Evolutionary conservation across 1,284 basidiomycete genomes (phyloP).

Genomic region (Ganoderma lucidum): DNA sequence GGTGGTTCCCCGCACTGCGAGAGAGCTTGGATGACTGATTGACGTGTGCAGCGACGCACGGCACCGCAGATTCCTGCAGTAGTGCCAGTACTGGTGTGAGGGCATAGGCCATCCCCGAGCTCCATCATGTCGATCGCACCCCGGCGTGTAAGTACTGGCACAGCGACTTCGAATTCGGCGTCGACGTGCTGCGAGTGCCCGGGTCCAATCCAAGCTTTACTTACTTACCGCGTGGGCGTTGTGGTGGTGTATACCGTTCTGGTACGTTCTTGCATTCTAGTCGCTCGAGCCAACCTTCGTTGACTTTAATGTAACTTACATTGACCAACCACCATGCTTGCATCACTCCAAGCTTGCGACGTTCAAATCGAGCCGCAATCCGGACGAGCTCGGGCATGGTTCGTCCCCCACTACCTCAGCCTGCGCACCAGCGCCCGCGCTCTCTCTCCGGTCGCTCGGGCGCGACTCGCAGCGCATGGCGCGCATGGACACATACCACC

Average conservation of each 20-base stretch:
- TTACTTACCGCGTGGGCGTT: background rate
- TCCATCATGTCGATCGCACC: background rate
- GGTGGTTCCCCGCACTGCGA: background rate
- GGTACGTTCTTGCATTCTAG: background rate
- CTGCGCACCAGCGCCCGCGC: background rate
- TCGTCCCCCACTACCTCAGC: background rate
- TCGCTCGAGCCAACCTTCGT: too few relatives aligned
- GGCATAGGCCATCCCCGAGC: background rate
- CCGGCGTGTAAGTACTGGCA: background rate
- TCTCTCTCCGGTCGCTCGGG: background rate
- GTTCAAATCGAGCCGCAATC: background rate
- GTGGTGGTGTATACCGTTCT: background rate
- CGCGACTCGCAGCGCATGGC: background rate
- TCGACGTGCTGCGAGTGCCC: too few relatives aligned
- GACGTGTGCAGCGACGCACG: background rate
- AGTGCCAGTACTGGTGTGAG: too few relatives aligned
- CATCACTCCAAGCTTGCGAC: background rate
- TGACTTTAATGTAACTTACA: too few relatives aligned
- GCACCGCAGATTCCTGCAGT: too few relatives aligned
- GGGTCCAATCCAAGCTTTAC: too few relatives aligned
- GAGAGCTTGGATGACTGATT: background rate
- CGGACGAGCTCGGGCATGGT: background rate
- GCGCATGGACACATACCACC: background rate
- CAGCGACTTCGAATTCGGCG: too few relatives aligned
- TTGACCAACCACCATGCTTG: background rate